Base-by-base conservation (phyloP, 2,329 filamentous ascomycete genomes). In the Cadophora luteo-olivacea region DNA sequence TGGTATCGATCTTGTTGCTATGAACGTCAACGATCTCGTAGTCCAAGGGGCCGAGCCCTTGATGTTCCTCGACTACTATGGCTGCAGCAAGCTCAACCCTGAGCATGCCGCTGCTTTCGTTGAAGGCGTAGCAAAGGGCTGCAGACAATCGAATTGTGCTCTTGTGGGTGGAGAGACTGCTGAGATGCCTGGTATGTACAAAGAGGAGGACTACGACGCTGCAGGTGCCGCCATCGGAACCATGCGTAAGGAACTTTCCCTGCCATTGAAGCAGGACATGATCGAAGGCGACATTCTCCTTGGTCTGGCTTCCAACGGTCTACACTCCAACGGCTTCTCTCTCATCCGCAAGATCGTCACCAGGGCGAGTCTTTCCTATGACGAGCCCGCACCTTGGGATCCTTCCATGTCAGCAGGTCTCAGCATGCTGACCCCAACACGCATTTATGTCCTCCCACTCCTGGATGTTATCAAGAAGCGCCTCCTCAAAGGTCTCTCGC, bases 11-110 rank as follows among this genome's bases (percentile, higher is more conserved):
- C 87, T 99, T 45, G 96, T 99, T 4, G 96, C 96, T 73, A 98
- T 98, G 75, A 98, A 97, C 80, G 96, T 98, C 78, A 99, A 99
- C 80, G 96, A 99, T 77, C 86, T 99, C 0, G 91, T 99, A 63
- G 96, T 98, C 9, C 94, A 98, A 82, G 96, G 96, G 65, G 96
- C 96, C 14, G 93, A 96, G 74, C 94, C 96, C 1, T 86, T 98
- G 72, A 96, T 96, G 85, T 98, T 99, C 86, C 89, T 98, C 71
- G 96, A 99, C 83, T 98, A 97, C 86, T 97, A 97, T 81, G 95
- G 94, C 70, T 97, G 94, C 85, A 94, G 92, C 80, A 91, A 91
- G 79, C 87, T 99, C 25, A 89, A 97, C 73, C 87, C 95, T 9
- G 84, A 89, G 48, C 89, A 89, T 4, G 93, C 94, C 0, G 90